Percentiles rank a stretch among this genome's conserved stretches.
These are phyloP conservation scores for Cubamyces sp. DNA, from an alignment of 768 basidiomycete species.

Conservation along the genomic window DNA sequence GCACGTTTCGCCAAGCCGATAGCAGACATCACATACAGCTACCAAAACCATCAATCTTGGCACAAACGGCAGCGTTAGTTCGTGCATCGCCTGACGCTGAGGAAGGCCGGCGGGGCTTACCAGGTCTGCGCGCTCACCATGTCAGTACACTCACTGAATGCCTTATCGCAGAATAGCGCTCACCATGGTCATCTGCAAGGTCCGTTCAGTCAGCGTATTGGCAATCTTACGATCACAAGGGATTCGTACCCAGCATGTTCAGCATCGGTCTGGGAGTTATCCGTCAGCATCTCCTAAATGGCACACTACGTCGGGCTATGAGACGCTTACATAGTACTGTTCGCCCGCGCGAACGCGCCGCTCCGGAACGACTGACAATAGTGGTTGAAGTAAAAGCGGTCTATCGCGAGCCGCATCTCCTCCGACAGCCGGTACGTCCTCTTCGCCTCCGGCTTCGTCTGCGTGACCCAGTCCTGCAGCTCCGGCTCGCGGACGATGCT, in stretches of 20 bases:
- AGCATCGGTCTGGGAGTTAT: slow-evolving; percentile 83
- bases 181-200: slow-evolving; percentile 78
- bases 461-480: slow-evolving; percentile 81
- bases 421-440: slow-evolving; percentile 60
- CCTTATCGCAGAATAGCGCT: slow-evolving; percentile 32
- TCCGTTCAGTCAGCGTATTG: slow-evolving; percentile 9
- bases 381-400: slow-evolving; percentile 89
- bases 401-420: slow-evolving; percentile 76
- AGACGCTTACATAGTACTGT: slow-evolving; percentile 79
- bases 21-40: slow-evolving; percentile 53
- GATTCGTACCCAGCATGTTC: slow-evolving; percentile 74
- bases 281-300: slow-evolving; percentile 36
- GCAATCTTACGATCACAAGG: not conserved
- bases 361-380: slow-evolving; percentile 86
- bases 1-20: not conserved
- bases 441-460: slow-evolving; percentile 61
- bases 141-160: slow-evolving; percentile 17
- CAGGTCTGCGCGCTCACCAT: slow-evolving; percentile 41
- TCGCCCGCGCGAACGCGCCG: slow-evolving; percentile 90
- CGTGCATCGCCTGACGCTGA: not conserved
- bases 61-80: not conserved
- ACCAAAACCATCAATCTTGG: slow-evolving; percentile 79
- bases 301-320: no score
- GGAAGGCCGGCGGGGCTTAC: slow-evolving; percentile 36
- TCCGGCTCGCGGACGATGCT: slow-evolving; percentile 84